Conservation (phyloP, 176 grass and related monocot genomes). For the Eleusine indica region DNA sequence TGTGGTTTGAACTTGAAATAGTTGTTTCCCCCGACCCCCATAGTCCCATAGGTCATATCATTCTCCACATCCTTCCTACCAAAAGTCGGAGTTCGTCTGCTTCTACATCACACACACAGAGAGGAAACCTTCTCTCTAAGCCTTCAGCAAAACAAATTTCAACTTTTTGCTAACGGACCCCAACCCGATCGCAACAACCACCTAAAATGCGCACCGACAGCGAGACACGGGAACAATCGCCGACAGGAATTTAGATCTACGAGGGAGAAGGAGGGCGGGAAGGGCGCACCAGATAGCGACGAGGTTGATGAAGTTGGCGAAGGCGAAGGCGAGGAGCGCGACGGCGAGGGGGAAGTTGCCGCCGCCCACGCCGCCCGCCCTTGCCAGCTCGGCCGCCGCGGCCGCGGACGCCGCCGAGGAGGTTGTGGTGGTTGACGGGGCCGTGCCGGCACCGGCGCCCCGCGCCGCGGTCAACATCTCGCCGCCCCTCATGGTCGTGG, state of each 20-base stretch:
- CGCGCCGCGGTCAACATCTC: slow-evolving; percentile 67
- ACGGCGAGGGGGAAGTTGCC: slow-evolving; percentile 75
- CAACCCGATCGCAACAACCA: slow-evolving; percentile 34
- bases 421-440: slow-evolving; percentile 32
- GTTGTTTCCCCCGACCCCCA: background rate
- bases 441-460: slow-evolving; percentile 38
- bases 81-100: slow-evolving; percentile 10
- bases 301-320: slow-evolving; percentile 81
- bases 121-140: slow-evolving; percentile 10
- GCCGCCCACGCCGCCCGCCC: slow-evolving; percentile 9
- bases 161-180: background rate
- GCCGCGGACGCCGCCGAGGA: background rate
- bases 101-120: background rate
- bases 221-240: background rate
- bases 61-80: background rate
- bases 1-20: background rate
- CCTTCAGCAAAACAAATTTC: background rate
- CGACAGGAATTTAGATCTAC: slow-evolving; percentile 31
- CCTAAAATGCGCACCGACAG: slow-evolving; percentile 21
- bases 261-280: background rate
- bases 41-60: background rate
- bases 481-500: slow-evolving; percentile 45
- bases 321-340: slow-evolving; percentile 71
- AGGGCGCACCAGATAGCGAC: slow-evolving; percentile 72
- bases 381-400: slow-evolving; percentile 34